phyloP scores from a whole-genome alignment of 1,284 basidiomycete species.

The Xerocomus nothofagi region DNA sequence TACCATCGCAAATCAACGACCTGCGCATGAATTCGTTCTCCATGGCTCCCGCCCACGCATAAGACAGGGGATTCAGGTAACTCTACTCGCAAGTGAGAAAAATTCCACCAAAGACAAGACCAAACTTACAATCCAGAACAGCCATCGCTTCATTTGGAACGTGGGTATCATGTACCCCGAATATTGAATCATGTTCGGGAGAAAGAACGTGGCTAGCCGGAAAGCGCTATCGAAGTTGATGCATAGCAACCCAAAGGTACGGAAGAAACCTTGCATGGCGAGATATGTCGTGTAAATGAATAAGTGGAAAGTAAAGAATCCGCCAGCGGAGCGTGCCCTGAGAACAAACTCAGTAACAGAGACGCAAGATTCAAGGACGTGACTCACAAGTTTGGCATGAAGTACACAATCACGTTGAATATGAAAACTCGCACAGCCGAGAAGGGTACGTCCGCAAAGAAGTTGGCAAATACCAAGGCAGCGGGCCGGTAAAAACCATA shows the following conservation, averaged over 20 bases:
- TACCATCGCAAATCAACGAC: constrained; percentile 64
- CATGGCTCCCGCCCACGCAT: constrained; percentile 79
- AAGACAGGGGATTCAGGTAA: constrained; percentile 76
- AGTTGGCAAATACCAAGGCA: constrained; percentile 72
- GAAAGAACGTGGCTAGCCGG: constrained; percentile 59
- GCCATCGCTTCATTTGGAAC: constrained; percentile 81
- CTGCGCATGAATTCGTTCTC: constrained; percentile 84
- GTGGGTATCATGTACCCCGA: constrained; percentile 72
- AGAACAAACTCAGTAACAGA: constrained; percentile 6
- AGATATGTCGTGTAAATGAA: constrained; percentile 62
- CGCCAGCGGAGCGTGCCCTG: constrained; percentile 53
- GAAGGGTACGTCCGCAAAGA: constrained; percentile 76
- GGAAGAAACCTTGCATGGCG: constrained; percentile 74
- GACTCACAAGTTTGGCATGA: constrained; percentile 60
- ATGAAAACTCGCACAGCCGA: constrained; percentile 62
- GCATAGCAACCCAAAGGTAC: constrained; percentile 66
- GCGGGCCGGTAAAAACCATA: constrained; percentile 83
- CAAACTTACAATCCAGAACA: constrained; percentile 74
- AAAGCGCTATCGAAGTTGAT: constrained; percentile 66
- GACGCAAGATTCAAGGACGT: neutral
- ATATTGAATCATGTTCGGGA: constrained; percentile 54
- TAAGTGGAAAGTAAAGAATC: constrained; percentile 73
- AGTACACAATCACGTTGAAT: constrained; percentile 74
- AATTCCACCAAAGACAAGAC: neutral
- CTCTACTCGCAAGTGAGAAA: constrained; percentile 42